A percentile compares a stretch with the other conserved stretches of the same genome.
phyloP scores from a whole-genome alignment of 2,329 filamentous ascomycete genomes.

The Botryotinia convoluta region DNA sequence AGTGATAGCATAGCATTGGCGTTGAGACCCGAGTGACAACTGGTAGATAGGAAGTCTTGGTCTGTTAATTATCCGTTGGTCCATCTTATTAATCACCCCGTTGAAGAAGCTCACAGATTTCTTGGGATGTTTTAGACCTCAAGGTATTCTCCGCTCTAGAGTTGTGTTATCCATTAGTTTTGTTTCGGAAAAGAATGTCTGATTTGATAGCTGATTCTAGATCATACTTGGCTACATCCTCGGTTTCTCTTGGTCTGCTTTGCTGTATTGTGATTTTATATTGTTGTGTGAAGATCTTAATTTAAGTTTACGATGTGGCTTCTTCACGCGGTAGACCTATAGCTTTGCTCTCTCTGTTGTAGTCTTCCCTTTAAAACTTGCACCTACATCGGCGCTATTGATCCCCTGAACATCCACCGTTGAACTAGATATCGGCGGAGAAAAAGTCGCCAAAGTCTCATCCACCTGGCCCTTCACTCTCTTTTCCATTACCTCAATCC shows the following conservation, averaged over 20 bases:
- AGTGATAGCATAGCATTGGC: background rate
- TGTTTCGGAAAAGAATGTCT: background rate
- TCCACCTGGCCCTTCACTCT: background rate
- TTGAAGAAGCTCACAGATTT: background rate
- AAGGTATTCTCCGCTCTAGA: background rate
- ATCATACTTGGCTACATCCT: background rate
- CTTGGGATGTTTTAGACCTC: background rate
- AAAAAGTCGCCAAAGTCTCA: background rate
- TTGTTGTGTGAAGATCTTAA: background rate
- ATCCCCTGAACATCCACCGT: background rate
- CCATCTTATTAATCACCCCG: background rate
- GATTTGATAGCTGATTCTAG: background rate
- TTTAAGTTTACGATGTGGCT: background rate
- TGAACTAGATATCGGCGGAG: no score
- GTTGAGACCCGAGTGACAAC: background rate
- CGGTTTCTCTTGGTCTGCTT: background rate
- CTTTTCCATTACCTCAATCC: slow-evolving; percentile 25
- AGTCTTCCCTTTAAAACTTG: background rate
- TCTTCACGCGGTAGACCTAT: background rate
- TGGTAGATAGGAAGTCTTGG: background rate
- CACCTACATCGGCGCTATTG: background rate
- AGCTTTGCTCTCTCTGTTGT: background rate
- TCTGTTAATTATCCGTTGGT: background rate
- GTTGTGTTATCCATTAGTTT: background rate
- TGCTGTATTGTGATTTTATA: background rate